Percentiles rank a stretch among this genome's conserved stretches.
phyloP scores from a whole-genome alignment of 2,329 filamentous ascomycete species.

The Ascocoryne sarcoides region DNA sequence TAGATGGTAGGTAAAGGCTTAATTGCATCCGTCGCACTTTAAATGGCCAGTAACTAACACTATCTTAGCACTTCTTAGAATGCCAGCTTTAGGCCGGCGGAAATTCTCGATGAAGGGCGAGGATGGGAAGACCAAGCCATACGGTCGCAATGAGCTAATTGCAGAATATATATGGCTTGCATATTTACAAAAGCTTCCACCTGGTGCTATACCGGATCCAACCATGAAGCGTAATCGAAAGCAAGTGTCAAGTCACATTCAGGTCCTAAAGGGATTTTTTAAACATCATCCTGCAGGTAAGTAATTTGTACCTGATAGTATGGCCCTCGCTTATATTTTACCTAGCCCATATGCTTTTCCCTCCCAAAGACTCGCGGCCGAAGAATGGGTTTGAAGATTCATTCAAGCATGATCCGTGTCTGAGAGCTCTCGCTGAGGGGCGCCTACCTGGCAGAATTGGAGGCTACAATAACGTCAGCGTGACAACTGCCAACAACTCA shows the following conservation, averaged over 20 bases:
- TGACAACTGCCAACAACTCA: constrained; percentile 8
- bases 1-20: constrained; percentile 52
- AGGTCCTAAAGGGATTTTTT: constrained; percentile 61
- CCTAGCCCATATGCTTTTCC: too few relatives aligned
- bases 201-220: constrained; percentile 38
- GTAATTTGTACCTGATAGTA: too few relatives aligned
- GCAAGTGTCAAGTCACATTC: constrained; percentile 63
- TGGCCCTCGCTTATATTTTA: too few relatives aligned
- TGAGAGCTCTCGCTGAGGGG: constrained; percentile 48
- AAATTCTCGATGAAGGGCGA: constrained; percentile 57
- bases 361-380: constrained; percentile 36
- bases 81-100: constrained; percentile 57
- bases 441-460: constrained; percentile 16
- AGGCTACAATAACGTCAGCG: constrained; percentile 15
- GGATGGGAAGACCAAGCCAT: constrained; percentile 36
- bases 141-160: constrained; percentile 63
- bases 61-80: constrained; percentile 55
- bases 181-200: constrained; percentile 31
- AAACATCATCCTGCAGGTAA: constrained; percentile 50
- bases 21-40: too few relatives aligned
- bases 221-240: constrained; percentile 42
- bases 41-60: too few relatives aligned
- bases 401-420: constrained; percentile 57
- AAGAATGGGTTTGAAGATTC: constrained; percentile 48
- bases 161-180: constrained; percentile 57